Conservation (phyloP, 2,329 filamentous ascomycete genomes). For the Pseudomassariella vexata region DNA sequence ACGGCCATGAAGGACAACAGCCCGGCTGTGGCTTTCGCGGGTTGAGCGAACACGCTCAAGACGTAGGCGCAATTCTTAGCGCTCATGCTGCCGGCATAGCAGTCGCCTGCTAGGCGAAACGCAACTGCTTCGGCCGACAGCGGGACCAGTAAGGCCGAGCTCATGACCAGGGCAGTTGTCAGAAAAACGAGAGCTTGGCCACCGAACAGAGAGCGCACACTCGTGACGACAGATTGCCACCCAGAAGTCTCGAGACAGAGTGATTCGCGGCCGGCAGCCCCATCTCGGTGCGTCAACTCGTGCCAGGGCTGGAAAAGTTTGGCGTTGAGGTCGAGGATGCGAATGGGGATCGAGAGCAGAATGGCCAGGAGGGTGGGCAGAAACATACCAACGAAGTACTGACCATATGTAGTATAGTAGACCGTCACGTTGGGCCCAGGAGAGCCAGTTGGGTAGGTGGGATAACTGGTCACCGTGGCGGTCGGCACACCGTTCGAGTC, state of each 20-base stretch:
- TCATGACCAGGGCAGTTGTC: slow-evolving; percentile 18
- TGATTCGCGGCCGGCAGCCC: slow-evolving; percentile 24
- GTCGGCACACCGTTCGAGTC: slow-evolving; percentile 14
- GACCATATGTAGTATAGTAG: slow-evolving; percentile 7
- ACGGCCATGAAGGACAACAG: slow-evolving; percentile 23
- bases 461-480: slow-evolving; percentile 13
- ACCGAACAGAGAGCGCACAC: slow-evolving; percentile 13
- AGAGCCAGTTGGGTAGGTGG: slow-evolving; percentile 4
- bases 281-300: slow-evolving; percentile 23
- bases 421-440: neutral
- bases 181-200: slow-evolving; percentile 21
- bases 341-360: slow-evolving; percentile 13
- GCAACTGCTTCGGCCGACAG: slow-evolving; percentile 22
- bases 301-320: slow-evolving; percentile 29
- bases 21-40: slow-evolving; percentile 17
- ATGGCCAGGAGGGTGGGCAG: slow-evolving; percentile 16
- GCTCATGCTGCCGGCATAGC: slow-evolving; percentile 11
- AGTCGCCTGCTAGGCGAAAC: slow-evolving; percentile 22
- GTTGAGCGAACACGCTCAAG: slow-evolving; percentile 18
- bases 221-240: slow-evolving; percentile 13
- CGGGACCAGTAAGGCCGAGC: slow-evolving; percentile 21
- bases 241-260: slow-evolving; percentile 19
- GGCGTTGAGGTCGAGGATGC: slow-evolving; percentile 17
- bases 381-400: slow-evolving; percentile 19
- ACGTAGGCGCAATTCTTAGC: slow-evolving; percentile 23